A percentile compares a stretch with the other conserved stretches of the same genome.
These are phyloP conservation scores for Huntiella savannae DNA, from an alignment of 2,329 filamentous ascomycete genomes.

Conservation along the genomic window DNA sequence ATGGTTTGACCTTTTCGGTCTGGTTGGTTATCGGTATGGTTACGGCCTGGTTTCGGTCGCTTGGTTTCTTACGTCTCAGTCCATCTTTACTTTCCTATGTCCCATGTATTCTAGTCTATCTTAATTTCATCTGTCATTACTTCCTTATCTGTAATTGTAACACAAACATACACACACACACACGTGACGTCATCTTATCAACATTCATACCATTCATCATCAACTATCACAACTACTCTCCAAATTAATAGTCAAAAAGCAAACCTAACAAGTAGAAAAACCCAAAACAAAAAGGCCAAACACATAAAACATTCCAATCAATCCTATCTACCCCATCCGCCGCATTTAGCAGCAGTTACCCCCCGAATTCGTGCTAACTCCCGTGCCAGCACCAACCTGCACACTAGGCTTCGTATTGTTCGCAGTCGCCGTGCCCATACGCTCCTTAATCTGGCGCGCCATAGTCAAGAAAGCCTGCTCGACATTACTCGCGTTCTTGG, in stretches of 20 bases:
- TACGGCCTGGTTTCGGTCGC: neutral
- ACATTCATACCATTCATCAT: no score
- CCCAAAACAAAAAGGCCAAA: neutral
- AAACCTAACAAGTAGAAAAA: neutral
- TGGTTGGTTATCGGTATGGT: neutral
- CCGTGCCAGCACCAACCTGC: slow-evolving; percentile 85
- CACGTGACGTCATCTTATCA: no score
- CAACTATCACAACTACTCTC: no score
- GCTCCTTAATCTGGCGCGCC: slow-evolving; percentile 99
- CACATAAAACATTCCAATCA: neutral
- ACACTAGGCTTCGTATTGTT: slow-evolving; percentile 98
- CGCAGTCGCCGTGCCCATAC: slow-evolving; percentile 88
- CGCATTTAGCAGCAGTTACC: slow-evolving; percentile 68
- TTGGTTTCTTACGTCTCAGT: slow-evolving; percentile 6
- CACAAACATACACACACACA: no score
- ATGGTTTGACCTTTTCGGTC: neutral
- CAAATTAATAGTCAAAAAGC: neutral
- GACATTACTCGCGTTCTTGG: slow-evolving; percentile 98
- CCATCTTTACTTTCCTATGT: slow-evolving; percentile 7
- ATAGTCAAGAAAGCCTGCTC: slow-evolving; percentile 99
- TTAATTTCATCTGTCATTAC: slow-evolving; percentile 2
- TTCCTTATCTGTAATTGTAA: neutral
- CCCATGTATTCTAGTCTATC: neutral
- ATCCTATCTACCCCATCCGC: neutral
- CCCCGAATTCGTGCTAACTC: slow-evolving; percentile 70